Percentiles rank a stretch among this genome's conserved stretches.
phyloP scores from a whole-genome alignment of 2,329 filamentous ascomycete genomes.

The Hawksworthiomyces lignivorus region DNA sequence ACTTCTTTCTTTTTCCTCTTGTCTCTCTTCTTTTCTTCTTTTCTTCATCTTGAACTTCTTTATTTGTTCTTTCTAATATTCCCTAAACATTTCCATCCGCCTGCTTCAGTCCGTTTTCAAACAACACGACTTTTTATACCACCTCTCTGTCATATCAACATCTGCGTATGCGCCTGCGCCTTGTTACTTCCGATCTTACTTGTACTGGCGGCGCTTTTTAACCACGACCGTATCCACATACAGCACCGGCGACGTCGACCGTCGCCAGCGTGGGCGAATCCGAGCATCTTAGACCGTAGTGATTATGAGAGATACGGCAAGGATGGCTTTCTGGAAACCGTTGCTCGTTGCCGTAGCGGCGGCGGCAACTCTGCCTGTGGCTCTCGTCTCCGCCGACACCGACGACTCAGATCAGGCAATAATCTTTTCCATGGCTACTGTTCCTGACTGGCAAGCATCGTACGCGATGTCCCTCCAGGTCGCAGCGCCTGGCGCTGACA shows the following conservation, averaged over 20 bases:
- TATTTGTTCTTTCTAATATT: not conserved
- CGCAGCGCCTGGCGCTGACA: constrained; percentile 18
- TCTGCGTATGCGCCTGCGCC: too few relatives aligned
- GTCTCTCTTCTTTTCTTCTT: not conserved
- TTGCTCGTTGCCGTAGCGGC: constrained; percentile 19
- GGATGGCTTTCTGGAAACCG: constrained; percentile 27
- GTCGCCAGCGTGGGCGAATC: constrained; percentile 21
- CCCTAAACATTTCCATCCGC: too few relatives aligned
- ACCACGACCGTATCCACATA: too few relatives aligned
- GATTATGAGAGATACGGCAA: not conserved
- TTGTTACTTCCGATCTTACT: too few relatives aligned
- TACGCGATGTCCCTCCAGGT: constrained; percentile 36
- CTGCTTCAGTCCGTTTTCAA: too few relatives aligned
- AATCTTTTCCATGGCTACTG: constrained; percentile 23
- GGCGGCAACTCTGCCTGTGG: constrained; percentile 21
- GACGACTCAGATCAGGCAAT: constrained; percentile 15
- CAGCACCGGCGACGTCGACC: constrained; percentile 29
- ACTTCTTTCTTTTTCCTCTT: constrained; percentile 11
- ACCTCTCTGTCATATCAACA: too few relatives aligned
- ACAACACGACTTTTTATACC: too few relatives aligned
- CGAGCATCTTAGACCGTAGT: not conserved
- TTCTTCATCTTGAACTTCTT: not conserved
- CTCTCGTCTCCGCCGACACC: constrained; percentile 24
- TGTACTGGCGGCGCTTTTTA: not conserved
- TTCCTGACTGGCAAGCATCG: constrained; percentile 31